Percentiles rank a stretch among this genome's conserved stretches.
These are phyloP conservation scores for Suhomyces canberraensis DNA, from an alignment of 805 yeast genomes.

Conservation along the genomic window DNA sequence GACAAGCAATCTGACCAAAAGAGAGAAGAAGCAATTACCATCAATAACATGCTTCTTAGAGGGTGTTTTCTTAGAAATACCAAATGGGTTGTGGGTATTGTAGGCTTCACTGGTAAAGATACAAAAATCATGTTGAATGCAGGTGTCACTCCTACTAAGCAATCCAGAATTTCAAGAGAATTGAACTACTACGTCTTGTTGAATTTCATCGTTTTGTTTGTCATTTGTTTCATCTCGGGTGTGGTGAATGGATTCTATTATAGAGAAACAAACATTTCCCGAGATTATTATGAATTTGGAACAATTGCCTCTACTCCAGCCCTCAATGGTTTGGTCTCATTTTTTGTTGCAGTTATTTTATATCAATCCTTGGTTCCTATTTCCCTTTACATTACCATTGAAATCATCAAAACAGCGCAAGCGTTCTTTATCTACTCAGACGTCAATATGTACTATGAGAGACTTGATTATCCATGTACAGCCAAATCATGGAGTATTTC, in stretches of 20 bases:
- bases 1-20: slow-evolving; percentile 11
- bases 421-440: slow-evolving; percentile 75
- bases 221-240: slow-evolving; percentile 67
- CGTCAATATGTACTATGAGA: slow-evolving; percentile 63
- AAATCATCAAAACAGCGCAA: slow-evolving; percentile 72
- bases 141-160: slow-evolving; percentile 74
- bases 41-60: slow-evolving; percentile 63
- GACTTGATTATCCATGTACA: slow-evolving; percentile 68
- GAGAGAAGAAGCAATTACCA: slow-evolving; percentile 55
- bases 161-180: slow-evolving; percentile 61
- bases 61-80: slow-evolving; percentile 75
- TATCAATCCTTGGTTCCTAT: slow-evolving; percentile 79
- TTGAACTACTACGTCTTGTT: slow-evolving; percentile 63
- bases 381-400: slow-evolving; percentile 74
- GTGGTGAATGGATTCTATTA: slow-evolving; percentile 66
- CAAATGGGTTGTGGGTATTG: slow-evolving; percentile 71
- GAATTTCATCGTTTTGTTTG: slow-evolving; percentile 59
- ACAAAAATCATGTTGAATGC: slow-evolving; percentile 76
- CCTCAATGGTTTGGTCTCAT: slow-evolving; percentile 61
- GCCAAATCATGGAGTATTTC: slow-evolving; percentile 84
- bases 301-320: slow-evolving; percentile 60
- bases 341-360: slow-evolving; percentile 69
- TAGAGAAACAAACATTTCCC: slow-evolving; percentile 40
- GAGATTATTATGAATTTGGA: slow-evolving; percentile 57
- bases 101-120: slow-evolving; percentile 73